Percentiles rank a stretch among this genome's conserved stretches.
phyloP scores from a whole-genome alignment of 169 alveolate species.

The Eimeria acervulina region DNA sequence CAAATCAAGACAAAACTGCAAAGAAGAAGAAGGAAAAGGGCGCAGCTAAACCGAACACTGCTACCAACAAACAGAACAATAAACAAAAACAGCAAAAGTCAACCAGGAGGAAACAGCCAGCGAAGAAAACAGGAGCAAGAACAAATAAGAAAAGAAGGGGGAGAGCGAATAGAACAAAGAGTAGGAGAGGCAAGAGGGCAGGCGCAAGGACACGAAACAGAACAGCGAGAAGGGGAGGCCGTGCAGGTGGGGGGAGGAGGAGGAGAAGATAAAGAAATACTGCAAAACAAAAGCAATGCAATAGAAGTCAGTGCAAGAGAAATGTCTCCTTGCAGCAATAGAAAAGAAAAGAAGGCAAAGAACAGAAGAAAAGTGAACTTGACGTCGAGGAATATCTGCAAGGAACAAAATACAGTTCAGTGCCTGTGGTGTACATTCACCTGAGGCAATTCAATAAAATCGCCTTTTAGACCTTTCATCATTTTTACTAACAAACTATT shows the following conservation, averaged over 20 bases:
- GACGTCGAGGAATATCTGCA: too few relatives aligned
- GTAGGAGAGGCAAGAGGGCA: neutral
- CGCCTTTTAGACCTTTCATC: too few relatives aligned
- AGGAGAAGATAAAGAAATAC: neutral
- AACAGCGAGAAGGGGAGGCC: neutral
- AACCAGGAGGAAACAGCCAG: too few relatives aligned
- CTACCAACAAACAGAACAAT: neutral
- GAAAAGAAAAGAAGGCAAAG: neutral
- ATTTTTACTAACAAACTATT: too few relatives aligned
- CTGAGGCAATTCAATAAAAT: too few relatives aligned
- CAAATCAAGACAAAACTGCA: neutral
- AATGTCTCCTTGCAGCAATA: neutral
- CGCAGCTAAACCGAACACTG: neutral
- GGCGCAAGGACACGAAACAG: neutral
- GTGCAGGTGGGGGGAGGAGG: neutral
- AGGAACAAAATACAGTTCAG: neutral
- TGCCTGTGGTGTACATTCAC: neutral
- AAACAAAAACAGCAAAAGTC: too few relatives aligned
- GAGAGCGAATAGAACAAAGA: neutral
- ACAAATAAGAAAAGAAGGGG: neutral
- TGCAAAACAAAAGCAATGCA: too few relatives aligned
- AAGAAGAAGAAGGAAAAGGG: slow-evolving; percentile 8
- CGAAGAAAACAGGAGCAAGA: neutral
- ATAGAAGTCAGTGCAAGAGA: neutral
- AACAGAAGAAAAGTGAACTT: neutral